Evolutionary conservation across 2,329 filamentous ascomycete species (phyloP), one percentile per base, ranked within the genome.

Genomic region (Akanthomyces muscarius): DNA sequence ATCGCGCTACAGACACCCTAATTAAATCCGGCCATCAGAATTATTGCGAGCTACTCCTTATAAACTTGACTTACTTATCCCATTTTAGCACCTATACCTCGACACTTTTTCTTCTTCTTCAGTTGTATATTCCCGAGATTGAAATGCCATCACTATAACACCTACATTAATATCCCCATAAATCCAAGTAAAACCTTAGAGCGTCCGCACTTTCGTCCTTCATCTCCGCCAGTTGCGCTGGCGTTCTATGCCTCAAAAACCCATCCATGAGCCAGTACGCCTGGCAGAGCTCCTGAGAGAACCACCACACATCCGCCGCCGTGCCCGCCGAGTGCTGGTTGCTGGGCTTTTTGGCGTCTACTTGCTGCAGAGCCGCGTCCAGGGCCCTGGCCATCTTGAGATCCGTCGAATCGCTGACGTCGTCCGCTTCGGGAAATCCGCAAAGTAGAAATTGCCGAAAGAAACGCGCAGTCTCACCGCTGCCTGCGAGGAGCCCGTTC

Each of bases 231-330:
- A 50, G 38, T 23, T 36, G 42, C 55, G 5, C 61, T 36, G 51
- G 44, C 42, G 61, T 38, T 30, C 38, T 53, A 23, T 41, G 21
- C 3, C 33, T 28, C 42, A 48, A 38, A 28, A 52, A 51, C 47
- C 51, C 44, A 13, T 55, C 44, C 54, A 58, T 63, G 10, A 58
- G 36, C 61, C 61, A 63, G 54, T 58, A 63, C 25, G 54, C 54
- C 38, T 59, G 33, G 45, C 61, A 63, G 5, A 63, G 54, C n/a
- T 58, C 61, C 45, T 63, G 54, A 18, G 30, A 50, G 47, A 63
- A 63, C 61, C 61, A 63, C 61, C 61, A 63, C 10, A 63, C 21
- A 36, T 63, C 54, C 13, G 61, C 18, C 45, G 48, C 61, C 33
- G 30, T 16, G 8, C n/a, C 61, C 28, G 61, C 61, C 4, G 21